phyloP scores from a whole-genome alignment of 257 asterid species.

The Catharanthus roseus region DNA sequence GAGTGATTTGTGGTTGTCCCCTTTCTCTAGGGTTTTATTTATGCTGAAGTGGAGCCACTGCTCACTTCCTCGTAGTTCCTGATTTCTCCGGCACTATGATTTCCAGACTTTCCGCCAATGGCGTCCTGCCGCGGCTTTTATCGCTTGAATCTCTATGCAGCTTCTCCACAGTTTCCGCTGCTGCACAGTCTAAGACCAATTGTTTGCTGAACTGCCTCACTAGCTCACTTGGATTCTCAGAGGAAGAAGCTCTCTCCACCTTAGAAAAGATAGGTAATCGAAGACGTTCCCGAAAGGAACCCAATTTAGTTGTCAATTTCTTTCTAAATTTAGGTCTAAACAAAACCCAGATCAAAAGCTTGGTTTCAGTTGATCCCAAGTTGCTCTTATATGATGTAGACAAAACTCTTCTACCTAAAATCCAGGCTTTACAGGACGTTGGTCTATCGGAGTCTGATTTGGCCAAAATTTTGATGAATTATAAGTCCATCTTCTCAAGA shows the following conservation, averaged over 20 bases:
- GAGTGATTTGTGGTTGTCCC: no score
- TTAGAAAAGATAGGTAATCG: neutral
- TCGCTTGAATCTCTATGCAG: no score
- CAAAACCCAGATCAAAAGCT: conserved; percentile 20
- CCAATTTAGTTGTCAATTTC: conserved; percentile 18
- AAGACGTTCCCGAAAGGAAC: neutral
- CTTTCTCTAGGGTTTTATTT: no score
- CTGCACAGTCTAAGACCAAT: neutral
- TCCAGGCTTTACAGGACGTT: conserved; percentile 10
- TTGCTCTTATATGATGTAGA: conserved; percentile 14
- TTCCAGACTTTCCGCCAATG: neutral
- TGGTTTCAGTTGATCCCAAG: conserved; percentile 7
- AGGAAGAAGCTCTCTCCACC: conserved; percentile 15
- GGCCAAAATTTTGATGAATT: conserved; percentile 5
- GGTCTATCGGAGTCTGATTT: conserved; percentile 21
- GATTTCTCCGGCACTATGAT: neutral
- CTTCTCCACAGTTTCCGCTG: neutral
- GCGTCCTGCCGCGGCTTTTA: neutral
- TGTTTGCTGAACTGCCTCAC: conserved; percentile 20
- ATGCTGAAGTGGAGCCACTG: no score
- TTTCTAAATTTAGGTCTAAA: conserved; percentile 20
- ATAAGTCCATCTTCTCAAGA: neutral
- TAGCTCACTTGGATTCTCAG: conserved; percentile 22
- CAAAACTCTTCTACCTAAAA: conserved; percentile 24
- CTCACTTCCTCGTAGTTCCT: no score